These are phyloP conservation scores for Annulohypoxylon maeteangense DNA, from an alignment of 495 filamentous ascomycete genomes.

Conservation along the genomic window DNA sequence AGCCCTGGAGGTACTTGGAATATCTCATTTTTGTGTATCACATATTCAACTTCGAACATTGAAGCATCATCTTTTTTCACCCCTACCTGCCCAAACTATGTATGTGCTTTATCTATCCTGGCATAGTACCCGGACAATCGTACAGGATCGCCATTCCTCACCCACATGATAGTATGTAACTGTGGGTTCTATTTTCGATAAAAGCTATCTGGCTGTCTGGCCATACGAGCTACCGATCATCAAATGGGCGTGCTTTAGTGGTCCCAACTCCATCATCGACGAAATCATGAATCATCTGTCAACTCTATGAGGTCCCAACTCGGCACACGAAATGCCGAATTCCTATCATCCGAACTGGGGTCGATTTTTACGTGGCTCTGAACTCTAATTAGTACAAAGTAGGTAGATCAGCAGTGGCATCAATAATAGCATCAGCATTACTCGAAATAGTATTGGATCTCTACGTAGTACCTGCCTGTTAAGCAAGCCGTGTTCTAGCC, in stretches of 20 bases:
- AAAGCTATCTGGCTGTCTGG: too few species aligned
- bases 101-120: neutral
- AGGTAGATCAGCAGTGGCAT: neutral
- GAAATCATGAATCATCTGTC: slow-evolving; percentile 32
- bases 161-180: neutral
- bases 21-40: neutral
- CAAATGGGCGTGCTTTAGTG: slow-evolving; percentile 2
- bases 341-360: neutral
- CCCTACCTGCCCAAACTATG: neutral
- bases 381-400: neutral
- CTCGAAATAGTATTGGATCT: too few species aligned
- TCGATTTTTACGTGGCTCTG: neutral
- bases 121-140: neutral
- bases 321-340: neutral
- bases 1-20: too few species aligned
- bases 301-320: neutral
- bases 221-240: slow-evolving; percentile 10
- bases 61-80: neutral
- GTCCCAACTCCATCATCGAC: slow-evolving; percentile 4
- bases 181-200: slow-evolving; percentile 7
- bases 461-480: neutral
- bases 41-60: neutral
- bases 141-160: neutral
- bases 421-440: too few species aligned
- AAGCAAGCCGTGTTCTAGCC: neutral